phyloP scores from a whole-genome alignment of 441 rosid genomes.

The Flueggea neowawraea region DNA sequence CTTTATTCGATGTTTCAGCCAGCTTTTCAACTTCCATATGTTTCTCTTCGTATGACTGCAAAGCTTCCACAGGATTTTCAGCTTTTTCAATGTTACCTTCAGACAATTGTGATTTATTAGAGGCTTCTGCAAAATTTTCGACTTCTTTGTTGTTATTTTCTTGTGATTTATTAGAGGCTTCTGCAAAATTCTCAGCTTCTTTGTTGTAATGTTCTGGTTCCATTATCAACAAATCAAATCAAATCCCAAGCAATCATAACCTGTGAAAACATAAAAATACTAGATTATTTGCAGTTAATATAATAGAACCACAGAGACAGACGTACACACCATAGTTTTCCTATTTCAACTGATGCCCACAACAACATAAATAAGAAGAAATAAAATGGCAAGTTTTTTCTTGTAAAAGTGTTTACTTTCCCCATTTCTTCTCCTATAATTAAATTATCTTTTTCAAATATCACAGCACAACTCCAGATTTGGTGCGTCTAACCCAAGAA shows the following conservation, averaged over 20 bases:
- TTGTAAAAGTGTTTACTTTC: no score
- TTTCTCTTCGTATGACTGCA: slow-evolving; percentile 1
- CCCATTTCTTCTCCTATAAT: no score
- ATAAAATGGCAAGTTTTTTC: no score
- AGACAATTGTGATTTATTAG: slow-evolving; percentile 2
- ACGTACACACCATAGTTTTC: neutral
- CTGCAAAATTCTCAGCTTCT: neutral
- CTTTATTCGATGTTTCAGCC: slow-evolving; percentile 22
- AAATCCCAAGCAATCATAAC: neutral
- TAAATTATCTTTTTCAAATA: no score
- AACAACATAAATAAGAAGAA: no score
- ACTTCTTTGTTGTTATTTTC: slow-evolving; percentile 23
- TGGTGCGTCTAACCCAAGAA: no score
- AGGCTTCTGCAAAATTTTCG: neutral
- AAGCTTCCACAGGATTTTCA: slow-evolving; percentile 3
- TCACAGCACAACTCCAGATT: no score
- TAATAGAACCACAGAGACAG: neutral
- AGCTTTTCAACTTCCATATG: slow-evolving; percentile 9
- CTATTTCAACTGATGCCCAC: slow-evolving; percentile 37
- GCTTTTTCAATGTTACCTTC: slow-evolving; percentile 22
- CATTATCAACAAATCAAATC: slow-evolving; percentile 20
- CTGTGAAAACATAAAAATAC: neutral
- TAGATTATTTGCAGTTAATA: neutral
- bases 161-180: neutral
- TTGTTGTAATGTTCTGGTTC: slow-evolving; percentile 18